Percentiles rank a stretch among this genome's conserved stretches.
Conservation (phyloP, 169 alveolate genomes). For the Babesia sp. region DNA sequence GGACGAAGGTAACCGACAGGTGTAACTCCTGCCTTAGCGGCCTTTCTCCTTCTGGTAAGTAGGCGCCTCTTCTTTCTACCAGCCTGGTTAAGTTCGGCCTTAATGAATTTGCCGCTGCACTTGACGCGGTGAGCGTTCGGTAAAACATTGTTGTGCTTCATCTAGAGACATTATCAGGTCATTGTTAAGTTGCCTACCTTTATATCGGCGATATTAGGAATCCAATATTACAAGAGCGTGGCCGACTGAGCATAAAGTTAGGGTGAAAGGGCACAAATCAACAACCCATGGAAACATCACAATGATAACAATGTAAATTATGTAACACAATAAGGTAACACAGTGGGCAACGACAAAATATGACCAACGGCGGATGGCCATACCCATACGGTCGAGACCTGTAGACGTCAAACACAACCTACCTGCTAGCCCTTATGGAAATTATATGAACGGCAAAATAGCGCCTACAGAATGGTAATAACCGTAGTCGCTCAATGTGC, state of each 20-base stretch:
- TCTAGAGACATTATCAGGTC: constrained; percentile 14
- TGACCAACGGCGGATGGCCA: not conserved
- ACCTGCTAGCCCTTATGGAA: constrained; percentile 16
- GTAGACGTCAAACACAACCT: not conserved
- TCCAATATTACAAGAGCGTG: constrained; percentile 9
- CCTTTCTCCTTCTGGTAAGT: constrained; percentile 86
- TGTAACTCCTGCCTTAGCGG: constrained; percentile 89
- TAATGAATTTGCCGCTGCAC: constrained; percentile 96
- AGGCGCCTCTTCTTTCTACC: constrained; percentile 94
- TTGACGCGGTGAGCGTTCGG: constrained; percentile 97
- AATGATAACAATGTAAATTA: not conserved
- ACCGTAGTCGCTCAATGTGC: not conserved
- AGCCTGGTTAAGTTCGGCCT: constrained; percentile 97
- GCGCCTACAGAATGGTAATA: constrained; percentile 6
- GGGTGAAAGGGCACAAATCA: not conserved
- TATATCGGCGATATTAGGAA: constrained; percentile 38
- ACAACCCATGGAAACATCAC: not conserved
- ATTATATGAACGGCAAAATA: not conserved
- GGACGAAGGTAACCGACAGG: constrained; percentile 96
- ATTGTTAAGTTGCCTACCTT: constrained; percentile 34
- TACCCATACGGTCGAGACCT: not conserved
- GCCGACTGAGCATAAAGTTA: not conserved
- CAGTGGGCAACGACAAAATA: not conserved
- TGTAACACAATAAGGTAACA: not conserved
- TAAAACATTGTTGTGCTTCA: constrained; percentile 95